Percentiles rank a stretch among this genome's conserved stretches.
Evolutionary conservation across 208 protist species (phyloP).

Genomic region (Leishmania guyanensis): DNA sequence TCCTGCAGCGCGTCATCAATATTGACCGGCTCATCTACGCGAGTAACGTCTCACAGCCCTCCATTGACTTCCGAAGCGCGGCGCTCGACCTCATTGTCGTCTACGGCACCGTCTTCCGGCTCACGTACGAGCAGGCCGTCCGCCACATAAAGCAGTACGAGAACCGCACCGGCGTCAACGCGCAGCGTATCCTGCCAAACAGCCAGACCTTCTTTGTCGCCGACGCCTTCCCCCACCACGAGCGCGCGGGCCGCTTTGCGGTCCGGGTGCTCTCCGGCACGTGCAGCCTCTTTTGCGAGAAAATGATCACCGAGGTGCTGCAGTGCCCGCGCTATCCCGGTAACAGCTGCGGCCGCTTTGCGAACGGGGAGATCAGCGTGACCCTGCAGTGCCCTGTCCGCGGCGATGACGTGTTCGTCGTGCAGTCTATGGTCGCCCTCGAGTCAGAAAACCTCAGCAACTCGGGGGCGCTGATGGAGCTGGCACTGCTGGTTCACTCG

Average conservation of each 20-base stretch:
- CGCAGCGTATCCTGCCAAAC: slow-evolving; percentile 70
- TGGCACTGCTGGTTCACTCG: slow-evolving; percentile 87
- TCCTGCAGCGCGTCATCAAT: slow-evolving; percentile 50
- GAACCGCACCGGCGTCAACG: slow-evolving; percentile 46
- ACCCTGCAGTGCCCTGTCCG: slow-evolving; percentile 87
- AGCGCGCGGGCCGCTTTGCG: slow-evolving; percentile 66
- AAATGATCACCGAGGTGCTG: slow-evolving; percentile 83
- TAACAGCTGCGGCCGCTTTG: slow-evolving; percentile 66
- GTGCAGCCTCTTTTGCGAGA: slow-evolving; percentile 58
- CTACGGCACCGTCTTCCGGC: slow-evolving; percentile 75
- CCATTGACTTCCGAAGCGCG: slow-evolving; percentile 61
- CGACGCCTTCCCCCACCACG: slow-evolving; percentile 61
- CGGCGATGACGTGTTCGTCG: slow-evolving; percentile 95
- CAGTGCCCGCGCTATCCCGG: slow-evolving; percentile 56
- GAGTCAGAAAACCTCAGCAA: slow-evolving; percentile 89
- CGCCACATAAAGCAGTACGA: slow-evolving; percentile 50
- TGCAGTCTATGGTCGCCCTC: slow-evolving; percentile 88
- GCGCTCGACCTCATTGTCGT: slow-evolving; percentile 67
- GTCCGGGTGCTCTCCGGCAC: slow-evolving; percentile 74
- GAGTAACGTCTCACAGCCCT: slow-evolving; percentile 55
- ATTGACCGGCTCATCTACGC: slow-evolving; percentile 60
- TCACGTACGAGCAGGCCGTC: slow-evolving; percentile 69
- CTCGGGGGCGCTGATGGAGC: slow-evolving; percentile 89
- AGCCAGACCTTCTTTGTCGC: slow-evolving; percentile 83
- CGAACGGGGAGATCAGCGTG: slow-evolving; percentile 88